phyloP scores from a whole-genome alignment of 164 flowering plant genomes.

The Dillenia turbinata region DNA sequence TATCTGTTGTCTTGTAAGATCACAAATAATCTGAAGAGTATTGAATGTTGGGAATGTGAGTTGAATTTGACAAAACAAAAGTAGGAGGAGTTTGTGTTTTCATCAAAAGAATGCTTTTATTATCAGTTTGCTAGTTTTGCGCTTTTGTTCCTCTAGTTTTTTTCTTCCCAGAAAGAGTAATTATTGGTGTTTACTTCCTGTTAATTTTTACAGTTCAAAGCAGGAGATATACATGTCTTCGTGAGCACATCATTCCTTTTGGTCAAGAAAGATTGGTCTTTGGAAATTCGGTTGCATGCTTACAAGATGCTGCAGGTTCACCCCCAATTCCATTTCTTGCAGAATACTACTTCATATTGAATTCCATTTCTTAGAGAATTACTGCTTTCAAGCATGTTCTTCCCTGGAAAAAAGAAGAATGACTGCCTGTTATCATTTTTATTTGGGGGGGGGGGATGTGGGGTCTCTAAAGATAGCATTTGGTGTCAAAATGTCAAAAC shows the following conservation, averaged over 20 bases:
- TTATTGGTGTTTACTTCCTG: background rate
- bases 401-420: no score
- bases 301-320: slow-evolving; percentile 91
- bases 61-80: background rate
- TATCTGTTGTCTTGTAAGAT: no score
- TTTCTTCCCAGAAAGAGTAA: background rate
- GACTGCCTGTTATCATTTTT: no score
- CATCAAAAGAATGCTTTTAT: background rate
- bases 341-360: no score
- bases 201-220: slow-evolving; percentile 53
- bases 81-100: no score
- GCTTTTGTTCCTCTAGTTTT: background rate
- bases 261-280: slow-evolving; percentile 79
- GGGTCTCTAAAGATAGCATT: no score
- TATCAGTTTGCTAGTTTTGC: background rate
- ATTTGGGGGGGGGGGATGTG: no score
- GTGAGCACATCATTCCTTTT: slow-evolving; percentile 69
- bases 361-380: no score
- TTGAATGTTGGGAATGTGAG: background rate
- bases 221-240: slow-evolving; percentile 74
- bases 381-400: no score
- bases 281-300: slow-evolving; percentile 89
- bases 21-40: background rate
- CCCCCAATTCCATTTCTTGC: background rate
- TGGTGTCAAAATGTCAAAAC: no score